Percentiles rank a stretch among this genome's conserved stretches.
phyloP scores from a whole-genome alignment of 192 early-diverging fungal species.

The Hyaloraphidium curvatum region DNA sequence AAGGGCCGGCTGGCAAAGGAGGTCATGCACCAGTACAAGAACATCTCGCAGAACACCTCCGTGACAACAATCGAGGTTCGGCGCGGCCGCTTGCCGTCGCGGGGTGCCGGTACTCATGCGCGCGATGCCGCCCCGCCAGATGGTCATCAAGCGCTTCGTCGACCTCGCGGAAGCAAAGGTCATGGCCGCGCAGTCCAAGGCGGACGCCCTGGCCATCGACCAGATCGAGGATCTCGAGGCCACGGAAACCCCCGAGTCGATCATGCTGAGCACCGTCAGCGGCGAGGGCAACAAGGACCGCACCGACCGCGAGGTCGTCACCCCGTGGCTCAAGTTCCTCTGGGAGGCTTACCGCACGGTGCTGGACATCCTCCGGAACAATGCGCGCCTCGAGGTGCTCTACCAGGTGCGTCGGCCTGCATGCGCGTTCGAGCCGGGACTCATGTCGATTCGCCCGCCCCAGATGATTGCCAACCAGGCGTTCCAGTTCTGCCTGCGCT shows the following conservation, averaged over 20 bases:
- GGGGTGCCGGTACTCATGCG: too few relatives aligned
- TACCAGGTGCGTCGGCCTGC: slow-evolving; percentile 47
- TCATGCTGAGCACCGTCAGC: slow-evolving; percentile 86
- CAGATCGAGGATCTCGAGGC: slow-evolving; percentile 89
- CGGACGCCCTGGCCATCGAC: slow-evolving; percentile 70
- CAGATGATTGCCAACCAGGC: slow-evolving; percentile 64
- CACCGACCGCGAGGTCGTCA: slow-evolving; percentile 79
- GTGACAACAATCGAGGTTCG: slow-evolving; percentile 74
- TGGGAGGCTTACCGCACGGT: slow-evolving; percentile 99
- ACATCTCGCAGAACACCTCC: slow-evolving; percentile 89
- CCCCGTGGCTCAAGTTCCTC: slow-evolving; percentile 96
- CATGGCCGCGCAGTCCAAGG: slow-evolving; percentile 63
- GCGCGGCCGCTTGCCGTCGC: too few relatives aligned
- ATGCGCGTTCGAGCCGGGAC: neutral
- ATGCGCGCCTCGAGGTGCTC: slow-evolving; percentile 75
- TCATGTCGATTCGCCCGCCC: neutral
- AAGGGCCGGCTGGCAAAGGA: slow-evolving; percentile 88
- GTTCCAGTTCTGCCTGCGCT: slow-evolving; percentile 88
- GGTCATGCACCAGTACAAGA: slow-evolving; percentile 93
- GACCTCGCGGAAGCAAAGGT: slow-evolving; percentile 73
- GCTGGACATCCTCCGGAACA: slow-evolving; percentile 92
- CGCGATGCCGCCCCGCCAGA: slow-evolving; percentile 21
- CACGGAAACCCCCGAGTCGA: slow-evolving; percentile 87
- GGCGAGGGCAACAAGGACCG: slow-evolving; percentile 88
- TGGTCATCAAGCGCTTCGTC: slow-evolving; percentile 71